phyloP scores from a whole-genome alignment of 305 asterid genomes.

The Striga hermonthica region DNA sequence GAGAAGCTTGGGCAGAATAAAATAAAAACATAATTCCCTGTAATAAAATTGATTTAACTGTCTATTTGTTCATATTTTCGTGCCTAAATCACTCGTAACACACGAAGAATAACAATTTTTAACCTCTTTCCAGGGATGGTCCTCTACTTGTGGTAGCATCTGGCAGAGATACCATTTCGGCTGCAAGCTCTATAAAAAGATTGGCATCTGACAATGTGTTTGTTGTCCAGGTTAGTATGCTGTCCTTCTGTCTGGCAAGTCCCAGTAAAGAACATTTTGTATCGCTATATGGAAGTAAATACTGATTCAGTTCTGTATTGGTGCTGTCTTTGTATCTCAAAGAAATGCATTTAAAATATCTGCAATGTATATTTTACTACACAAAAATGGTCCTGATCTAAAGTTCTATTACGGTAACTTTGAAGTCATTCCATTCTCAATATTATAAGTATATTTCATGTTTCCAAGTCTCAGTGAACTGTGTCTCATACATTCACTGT shows the following conservation, averaged over 20 bases:
- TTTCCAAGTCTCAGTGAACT: neutral
- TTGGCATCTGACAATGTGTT: constrained; percentile 89
- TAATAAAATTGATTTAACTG: constrained; percentile 13
- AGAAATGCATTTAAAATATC: neutral
- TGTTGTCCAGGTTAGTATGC: constrained; percentile 79
- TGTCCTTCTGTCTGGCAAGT: constrained; percentile 21
- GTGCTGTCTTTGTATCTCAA: neutral
- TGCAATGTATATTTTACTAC: constrained; percentile 9
- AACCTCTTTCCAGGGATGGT: constrained; percentile 70
- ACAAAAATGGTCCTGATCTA: neutral
- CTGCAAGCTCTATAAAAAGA: constrained; percentile 87
- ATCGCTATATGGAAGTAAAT: constrained; percentile 12
- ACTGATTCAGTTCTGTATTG: neutral
- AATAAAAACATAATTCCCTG: constrained; percentile 21
- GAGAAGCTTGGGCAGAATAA: constrained; percentile 4
- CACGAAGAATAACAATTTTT: constrained; percentile 29
- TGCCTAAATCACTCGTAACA: constrained; percentile 27
- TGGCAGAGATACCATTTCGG: constrained; percentile 94
- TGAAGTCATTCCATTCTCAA: constrained; percentile 10
- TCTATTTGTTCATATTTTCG: neutral
- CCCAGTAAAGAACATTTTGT: constrained; percentile 19
- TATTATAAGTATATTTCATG: neutral
- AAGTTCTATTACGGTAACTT: constrained; percentile 10
- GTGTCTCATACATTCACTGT: no score
- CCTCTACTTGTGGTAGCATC: constrained; percentile 96